A percentile compares a stretch with the other conserved stretches of the same genome.
These are phyloP conservation scores for Diplocarpon mali DNA, from an alignment of 2,329 filamentous ascomycete genomes.

Conservation along the genomic window DNA sequence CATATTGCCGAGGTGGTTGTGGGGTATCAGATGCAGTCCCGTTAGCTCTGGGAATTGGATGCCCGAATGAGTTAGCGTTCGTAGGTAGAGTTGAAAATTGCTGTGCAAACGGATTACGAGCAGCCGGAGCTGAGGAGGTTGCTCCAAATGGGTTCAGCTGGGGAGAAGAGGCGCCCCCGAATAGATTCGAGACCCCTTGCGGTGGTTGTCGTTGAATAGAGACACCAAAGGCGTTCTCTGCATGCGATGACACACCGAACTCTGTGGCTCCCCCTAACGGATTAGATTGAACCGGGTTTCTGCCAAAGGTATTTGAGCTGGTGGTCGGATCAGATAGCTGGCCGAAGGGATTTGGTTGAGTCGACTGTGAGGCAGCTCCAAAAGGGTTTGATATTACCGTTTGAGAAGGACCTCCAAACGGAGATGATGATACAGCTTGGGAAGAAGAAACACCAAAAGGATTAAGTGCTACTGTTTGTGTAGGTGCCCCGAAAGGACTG, in stretches of 20 bases:
- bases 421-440: slow-evolving; percentile 25
- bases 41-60: background rate
- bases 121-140: background rate
- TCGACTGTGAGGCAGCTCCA: slow-evolving; percentile 4
- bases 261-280: background rate
- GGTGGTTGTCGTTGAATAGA: background rate
- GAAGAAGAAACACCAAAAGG: slow-evolving; percentile 35
- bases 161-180: background rate
- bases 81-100: background rate
- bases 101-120: slow-evolving; percentile 3
- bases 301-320: slow-evolving; percentile 24
- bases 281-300: slow-evolving; percentile 13
- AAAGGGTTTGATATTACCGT: background rate
- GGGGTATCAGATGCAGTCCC: background rate
- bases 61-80: slow-evolving; percentile 1
- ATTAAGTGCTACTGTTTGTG: slow-evolving; percentile 22
- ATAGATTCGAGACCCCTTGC: background rate
- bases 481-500: slow-evolving; percentile 28
- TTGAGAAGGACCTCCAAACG: slow-evolving; percentile 30
- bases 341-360: slow-evolving; percentile 27
- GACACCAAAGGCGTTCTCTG: slow-evolving; percentile 2
- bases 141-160: slow-evolving; percentile 2
- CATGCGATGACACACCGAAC: background rate
- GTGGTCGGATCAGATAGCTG: slow-evolving; percentile 12
- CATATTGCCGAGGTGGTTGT: slow-evolving; percentile 1